These are phyloP conservation scores for Cryphonectria nitschkei DNA, from an alignment of 2,329 filamentous ascomycete genomes.

Conservation along the genomic window DNA sequence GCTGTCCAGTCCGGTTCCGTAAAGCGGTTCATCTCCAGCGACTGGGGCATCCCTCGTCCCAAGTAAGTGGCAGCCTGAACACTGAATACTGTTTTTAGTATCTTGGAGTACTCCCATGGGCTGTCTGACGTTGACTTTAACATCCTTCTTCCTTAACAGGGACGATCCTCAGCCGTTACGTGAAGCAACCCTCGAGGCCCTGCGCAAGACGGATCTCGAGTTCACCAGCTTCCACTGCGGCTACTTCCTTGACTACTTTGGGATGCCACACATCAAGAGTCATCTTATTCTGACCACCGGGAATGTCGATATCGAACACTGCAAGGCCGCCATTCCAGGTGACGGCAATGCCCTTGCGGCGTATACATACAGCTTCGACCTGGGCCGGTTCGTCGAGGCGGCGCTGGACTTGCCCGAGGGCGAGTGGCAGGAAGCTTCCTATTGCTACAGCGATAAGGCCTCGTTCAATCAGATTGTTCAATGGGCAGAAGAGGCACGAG, in stretches of 20 bases:
- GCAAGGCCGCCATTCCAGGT: neutral
- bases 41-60: neutral
- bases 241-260: neutral
- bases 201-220: neutral
- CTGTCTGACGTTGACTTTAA: neutral
- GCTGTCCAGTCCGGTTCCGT: neutral
- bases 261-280: neutral
- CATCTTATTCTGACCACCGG: neutral
- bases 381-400: neutral
- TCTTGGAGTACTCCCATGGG: neutral
- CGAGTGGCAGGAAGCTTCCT: constrained; percentile 4
- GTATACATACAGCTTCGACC: constrained; percentile 5
- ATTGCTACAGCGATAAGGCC: neutral
- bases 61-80: neutral
- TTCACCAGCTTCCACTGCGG: constrained; percentile 1
- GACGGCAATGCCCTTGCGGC: neutral
- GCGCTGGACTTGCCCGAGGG: constrained; percentile 6
- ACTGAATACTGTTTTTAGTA: neutral
- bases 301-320: neutral
- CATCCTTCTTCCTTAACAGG: neutral
- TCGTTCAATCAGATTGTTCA: neutral
- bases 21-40: neutral
- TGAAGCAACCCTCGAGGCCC: neutral
- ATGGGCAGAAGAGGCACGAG: constrained; percentile 2
- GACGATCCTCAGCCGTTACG: neutral